Percentiles rank a stretch among this genome's conserved stretches.
phyloP scores from a whole-genome alignment of 2,329 filamentous ascomycete species.

The Ambrosiella beaveri region DNA sequence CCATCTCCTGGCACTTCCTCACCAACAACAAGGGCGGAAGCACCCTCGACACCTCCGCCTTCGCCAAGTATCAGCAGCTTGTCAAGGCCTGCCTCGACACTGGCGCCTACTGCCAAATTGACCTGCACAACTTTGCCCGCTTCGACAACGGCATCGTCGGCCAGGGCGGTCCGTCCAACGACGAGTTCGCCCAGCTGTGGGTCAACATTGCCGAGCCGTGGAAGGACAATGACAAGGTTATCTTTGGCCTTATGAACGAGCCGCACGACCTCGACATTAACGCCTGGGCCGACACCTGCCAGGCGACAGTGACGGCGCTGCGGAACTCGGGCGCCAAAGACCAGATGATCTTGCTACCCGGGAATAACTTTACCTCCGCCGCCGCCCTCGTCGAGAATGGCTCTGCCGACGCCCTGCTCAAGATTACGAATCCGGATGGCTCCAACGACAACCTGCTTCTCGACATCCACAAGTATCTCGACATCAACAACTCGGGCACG shows the following conservation, averaged over 20 bases:
- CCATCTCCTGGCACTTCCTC: slow-evolving; percentile 40
- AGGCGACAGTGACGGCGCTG: slow-evolving; percentile 47
- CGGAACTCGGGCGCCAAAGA: slow-evolving; percentile 42
- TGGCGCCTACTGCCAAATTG: slow-evolving; percentile 41
- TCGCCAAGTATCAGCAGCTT: slow-evolving; percentile 35
- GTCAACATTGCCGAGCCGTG: slow-evolving; percentile 40
- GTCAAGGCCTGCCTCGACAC: slow-evolving; percentile 38
- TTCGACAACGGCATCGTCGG: slow-evolving; percentile 47
- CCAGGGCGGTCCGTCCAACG: slow-evolving; percentile 45
- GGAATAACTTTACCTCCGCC: slow-evolving; percentile 39
- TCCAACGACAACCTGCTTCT: slow-evolving; percentile 37
- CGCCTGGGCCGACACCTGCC: slow-evolving; percentile 42
- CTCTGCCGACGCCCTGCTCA: slow-evolving; percentile 32
- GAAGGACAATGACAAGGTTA: slow-evolving; percentile 32
- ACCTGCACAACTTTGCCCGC: slow-evolving; percentile 41
- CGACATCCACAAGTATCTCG: slow-evolving; percentile 45
- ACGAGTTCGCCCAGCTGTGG: slow-evolving; percentile 42
- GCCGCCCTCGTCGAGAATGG: slow-evolving; percentile 30
- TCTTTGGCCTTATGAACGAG: slow-evolving; percentile 55
- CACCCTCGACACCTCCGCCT: slow-evolving; percentile 29
- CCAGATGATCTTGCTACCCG: slow-evolving; percentile 48
- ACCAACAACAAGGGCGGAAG: slow-evolving; percentile 33
- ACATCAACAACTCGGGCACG: slow-evolving; percentile 38
- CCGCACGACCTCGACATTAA: slow-evolving; percentile 42
- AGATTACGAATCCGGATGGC: slow-evolving; percentile 41